Evolutionary conservation across 2,329 filamentous ascomycete genomes (phyloP), one percentile per base, ranked within the genome.

Genomic region (Chaetothyriales sp.): DNA sequence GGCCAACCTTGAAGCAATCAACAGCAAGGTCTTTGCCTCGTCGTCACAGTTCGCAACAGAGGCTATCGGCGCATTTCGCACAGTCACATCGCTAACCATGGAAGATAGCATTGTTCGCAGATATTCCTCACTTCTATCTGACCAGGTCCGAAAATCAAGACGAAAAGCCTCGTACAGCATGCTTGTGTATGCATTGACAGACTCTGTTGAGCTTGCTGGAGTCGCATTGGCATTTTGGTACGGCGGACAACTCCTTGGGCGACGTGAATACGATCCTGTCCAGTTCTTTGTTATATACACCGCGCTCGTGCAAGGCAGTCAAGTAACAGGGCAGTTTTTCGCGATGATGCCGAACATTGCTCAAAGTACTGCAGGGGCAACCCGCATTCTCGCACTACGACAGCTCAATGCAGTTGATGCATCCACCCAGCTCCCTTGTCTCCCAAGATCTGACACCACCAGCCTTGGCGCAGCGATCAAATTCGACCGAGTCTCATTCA

Each of bases 21-120:
- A 59, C 36, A 44, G 51, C 15, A 46, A 55, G 19, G 57, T 60
- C 12, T 60, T 59, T 36, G 72, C 55, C 69, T 78, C 83, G 57
- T 86, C 81, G 59, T 84, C 83, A 18, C 78, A 84, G 59, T 86
- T 87, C 58, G 84, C 82, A 0, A 77, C 82, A 1, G 84, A 89
- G 63, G 77, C 83, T 3, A 84, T 88, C 43, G 75, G 79, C 1
- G 83, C 83, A 0, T 85, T 86, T 63, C 74, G 84, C 8, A 88
- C 84, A 0, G 84, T 88, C 4, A 70, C 80, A 0, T 75, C 81
- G 1, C 70, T 88, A 18, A 84, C 80, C 1, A 76, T 88, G 60
- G 84, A 88, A 61, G 73, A 80, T 51, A 69, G 72, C 12, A 84
- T 87, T 52, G 71, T 75, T 43, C 61, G 71, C 2, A 74, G 81